These are phyloP conservation scores for Inga oerstediana DNA, from an alignment of 306 rosid species.

Conservation along the genomic window DNA sequence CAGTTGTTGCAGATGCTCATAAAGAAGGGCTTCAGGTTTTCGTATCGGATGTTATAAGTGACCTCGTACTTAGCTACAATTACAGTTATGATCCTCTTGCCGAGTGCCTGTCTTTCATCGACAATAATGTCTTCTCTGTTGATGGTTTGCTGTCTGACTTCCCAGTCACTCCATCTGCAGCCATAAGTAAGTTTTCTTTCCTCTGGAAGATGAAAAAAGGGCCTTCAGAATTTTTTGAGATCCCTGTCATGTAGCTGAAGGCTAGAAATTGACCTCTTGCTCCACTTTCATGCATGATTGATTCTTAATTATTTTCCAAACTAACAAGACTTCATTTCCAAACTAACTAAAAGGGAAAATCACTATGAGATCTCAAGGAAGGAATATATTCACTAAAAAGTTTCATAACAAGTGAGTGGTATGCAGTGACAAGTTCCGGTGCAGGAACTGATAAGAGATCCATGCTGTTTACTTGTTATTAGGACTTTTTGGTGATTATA, in stretches of 20 bases:
- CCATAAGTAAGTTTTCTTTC: conserved; percentile 64
- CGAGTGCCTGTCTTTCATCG: conserved; percentile 63
- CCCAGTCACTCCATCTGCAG: conserved; percentile 70
- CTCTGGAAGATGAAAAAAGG: no score
- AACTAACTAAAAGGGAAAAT: no score
- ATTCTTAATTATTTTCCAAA: conserved; percentile 7
- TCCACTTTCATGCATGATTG: background rate
- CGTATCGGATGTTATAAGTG: conserved; percentile 67
- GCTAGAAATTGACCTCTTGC: background rate
- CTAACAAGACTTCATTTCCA: background rate
- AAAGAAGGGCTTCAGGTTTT: conserved; percentile 67
- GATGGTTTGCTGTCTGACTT: conserved; percentile 86
- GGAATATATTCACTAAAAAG: no score
- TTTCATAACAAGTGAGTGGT: no score
- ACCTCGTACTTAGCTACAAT: conserved; percentile 58
- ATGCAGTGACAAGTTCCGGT: no score
- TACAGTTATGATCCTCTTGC: conserved; percentile 85
- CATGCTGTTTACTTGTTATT: no score
- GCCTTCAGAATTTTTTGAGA: background rate
- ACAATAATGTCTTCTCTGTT: conserved; percentile 61
- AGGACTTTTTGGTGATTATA: no score
- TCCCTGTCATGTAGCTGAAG: background rate
- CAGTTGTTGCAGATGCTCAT: conserved; percentile 77
- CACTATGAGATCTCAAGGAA: no score
- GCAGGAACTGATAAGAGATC: no score